These are phyloP conservation scores for Coemansia sp. DNA, from an alignment of 192 early-diverging fungal species.

Conservation along the genomic window DNA sequence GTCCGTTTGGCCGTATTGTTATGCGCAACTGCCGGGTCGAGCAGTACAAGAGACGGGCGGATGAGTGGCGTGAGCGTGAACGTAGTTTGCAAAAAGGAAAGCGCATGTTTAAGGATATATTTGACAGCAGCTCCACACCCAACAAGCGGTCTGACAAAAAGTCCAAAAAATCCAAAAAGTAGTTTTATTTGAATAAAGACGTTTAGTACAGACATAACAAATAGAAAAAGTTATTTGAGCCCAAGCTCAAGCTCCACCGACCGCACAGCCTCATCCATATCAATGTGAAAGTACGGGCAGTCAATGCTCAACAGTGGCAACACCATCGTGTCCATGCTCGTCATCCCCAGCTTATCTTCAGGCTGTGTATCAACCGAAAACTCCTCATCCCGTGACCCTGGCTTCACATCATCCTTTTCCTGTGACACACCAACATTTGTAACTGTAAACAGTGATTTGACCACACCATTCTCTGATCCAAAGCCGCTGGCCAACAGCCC, in stretches of 20 bases:
- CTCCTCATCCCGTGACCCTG: conserved; percentile 7
- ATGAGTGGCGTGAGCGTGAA: conserved; percentile 76
- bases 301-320: conserved; percentile 44
- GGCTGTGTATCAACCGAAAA: neutral
- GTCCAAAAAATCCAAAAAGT: neutral
- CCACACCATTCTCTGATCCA: conserved; percentile 24
- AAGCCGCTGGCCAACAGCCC: conserved; percentile 47
- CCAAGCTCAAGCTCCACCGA: conserved; percentile 44
- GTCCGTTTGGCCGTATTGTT: conserved; percentile 71
- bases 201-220: neutral
- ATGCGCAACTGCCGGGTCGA: conserved; percentile 78
- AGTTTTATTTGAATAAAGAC: neutral
- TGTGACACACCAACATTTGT: conserved; percentile 33
- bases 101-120: conserved; percentile 70
- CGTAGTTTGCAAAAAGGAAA: conserved; percentile 70
- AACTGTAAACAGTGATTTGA: conserved; percentile 42
- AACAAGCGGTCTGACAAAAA: neutral
- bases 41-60: conserved; percentile 68
- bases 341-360: neutral
- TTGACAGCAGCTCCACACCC: neutral
- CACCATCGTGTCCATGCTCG: conserved; percentile 33
- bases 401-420: conserved; percentile 12
- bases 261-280: conserved; percentile 50
- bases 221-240: conserved; percentile 12
- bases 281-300: conserved; percentile 48